Evolutionary conservation across 495 filamentous ascomycete genomes (phyloP), one percentile per base, ranked within the genome.

Genomic region (Penicillium salamii): DNA sequence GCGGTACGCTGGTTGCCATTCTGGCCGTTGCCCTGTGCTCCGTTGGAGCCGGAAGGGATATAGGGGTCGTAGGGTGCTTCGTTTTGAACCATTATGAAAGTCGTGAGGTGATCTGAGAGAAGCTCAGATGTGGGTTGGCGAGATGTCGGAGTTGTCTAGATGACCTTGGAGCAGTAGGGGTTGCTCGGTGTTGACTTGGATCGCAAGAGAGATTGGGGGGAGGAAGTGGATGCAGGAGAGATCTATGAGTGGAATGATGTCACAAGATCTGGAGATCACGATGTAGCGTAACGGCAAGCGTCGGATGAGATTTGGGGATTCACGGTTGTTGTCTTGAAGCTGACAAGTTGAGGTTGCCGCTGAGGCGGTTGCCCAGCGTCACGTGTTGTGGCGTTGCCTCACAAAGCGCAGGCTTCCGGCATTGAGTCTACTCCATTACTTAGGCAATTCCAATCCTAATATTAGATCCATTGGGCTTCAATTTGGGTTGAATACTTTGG

Each of bases 1-100:
- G 81, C 78, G 39, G 85, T 88, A 62, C 83, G 78, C 57, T 81
- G 77, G 64, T 86, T 71, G 54, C 82, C 79, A 65, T 75, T 80
- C 53, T 81, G 43, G 2, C 75, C 55, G 80, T 79, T 53, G 55
- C 73, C 72, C 39, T 68, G 63, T 38, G 68, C 69, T 41, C 65
- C 69, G 50, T 68, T 70, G 64, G 77, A 77, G 61, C 80, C 83
- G 54, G 79, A 79, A 53, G 90, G 90, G 64, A 93, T 92, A 73
- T 95, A 96, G 36, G 90, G 90, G 66, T 96, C 90, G 70, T 96
- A 96, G 46, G 90, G 89, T 63, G 79, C 81, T 57, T 89, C 84
- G 61, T 80, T 78, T 63, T 82, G 81, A 24, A 58, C 41, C 69
- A 90, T 88, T 53, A 58, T 79, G 68, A 61, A 46, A 59, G 39